Evolutionary conservation across 1,284 basidiomycete species (phyloP).

Genomic region (Tetrapyrgos nigripes): DNA sequence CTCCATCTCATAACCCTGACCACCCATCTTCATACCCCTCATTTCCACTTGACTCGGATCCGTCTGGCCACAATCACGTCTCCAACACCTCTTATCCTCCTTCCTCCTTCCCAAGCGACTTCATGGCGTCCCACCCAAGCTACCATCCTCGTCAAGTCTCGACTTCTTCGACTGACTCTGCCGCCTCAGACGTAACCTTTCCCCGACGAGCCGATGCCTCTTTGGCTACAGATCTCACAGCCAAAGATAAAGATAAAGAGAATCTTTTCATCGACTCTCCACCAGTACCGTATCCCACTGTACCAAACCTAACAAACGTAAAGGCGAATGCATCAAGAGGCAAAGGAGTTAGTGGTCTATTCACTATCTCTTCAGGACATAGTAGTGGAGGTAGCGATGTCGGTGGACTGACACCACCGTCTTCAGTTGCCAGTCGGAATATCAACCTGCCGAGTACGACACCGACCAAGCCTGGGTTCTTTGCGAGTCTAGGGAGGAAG

Average conservation of each 20-base stretch:
- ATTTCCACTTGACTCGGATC: no score
- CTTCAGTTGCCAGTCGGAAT: constrained; percentile 18
- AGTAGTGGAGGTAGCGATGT: constrained; percentile 22
- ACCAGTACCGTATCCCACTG: constrained; percentile 77
- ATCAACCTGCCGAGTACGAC: constrained; percentile 31
- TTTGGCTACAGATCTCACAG: constrained; percentile 73
- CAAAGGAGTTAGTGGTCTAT: background rate
- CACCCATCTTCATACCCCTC: no score
- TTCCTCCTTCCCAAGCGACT: constrained; percentile 33
- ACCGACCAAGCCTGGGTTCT: constrained; percentile 61
- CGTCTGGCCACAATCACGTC: no score
- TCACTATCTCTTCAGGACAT: background rate
- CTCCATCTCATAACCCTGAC: background rate
- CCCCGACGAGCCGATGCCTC: constrained; percentile 78
- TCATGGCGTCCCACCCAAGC: background rate
- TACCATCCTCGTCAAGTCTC: constrained; percentile 68
- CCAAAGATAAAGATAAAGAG: constrained; percentile 43
- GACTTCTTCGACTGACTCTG: constrained; percentile 55
- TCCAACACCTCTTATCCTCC: constrained; percentile 2
- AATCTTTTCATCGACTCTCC: constrained; percentile 50
- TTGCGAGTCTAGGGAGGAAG: constrained; percentile 77
- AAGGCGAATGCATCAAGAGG: no score
- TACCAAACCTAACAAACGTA: constrained; percentile 30
- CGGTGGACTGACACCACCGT: constrained; percentile 28
- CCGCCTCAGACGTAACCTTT: constrained; percentile 78